phyloP scores from a whole-genome alignment of 2,329 filamentous ascomycete species.

The Trichoderma guizhouense region DNA sequence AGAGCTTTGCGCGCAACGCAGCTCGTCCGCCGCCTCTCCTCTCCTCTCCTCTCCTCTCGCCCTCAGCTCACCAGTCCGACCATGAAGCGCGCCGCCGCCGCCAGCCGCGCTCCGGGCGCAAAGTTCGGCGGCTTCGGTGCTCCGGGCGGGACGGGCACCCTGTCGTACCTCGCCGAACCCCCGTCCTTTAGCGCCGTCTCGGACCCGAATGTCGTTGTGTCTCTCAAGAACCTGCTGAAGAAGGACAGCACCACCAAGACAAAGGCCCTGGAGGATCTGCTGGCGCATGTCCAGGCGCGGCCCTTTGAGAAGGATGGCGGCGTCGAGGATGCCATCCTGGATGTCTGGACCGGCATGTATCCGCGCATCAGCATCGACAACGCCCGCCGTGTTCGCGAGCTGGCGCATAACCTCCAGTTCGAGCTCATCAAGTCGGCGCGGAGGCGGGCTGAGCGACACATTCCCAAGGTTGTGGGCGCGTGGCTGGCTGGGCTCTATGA shows the following conservation, averaged over 20 bases:
- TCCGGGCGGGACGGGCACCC: constrained; percentile 42
- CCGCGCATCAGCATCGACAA: constrained; percentile 88
- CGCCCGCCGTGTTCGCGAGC: constrained; percentile 80
- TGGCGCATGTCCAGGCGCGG: constrained; percentile 57
- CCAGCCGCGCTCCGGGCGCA: constrained; percentile 25
- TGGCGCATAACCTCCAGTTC: constrained; percentile 72
- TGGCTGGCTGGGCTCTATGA: constrained; percentile 92
- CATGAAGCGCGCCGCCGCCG: constrained; percentile 29
- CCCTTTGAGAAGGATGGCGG: constrained; percentile 55
- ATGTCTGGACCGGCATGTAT: constrained; percentile 86
- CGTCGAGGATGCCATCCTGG: constrained; percentile 76
- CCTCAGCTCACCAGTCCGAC: neutral
- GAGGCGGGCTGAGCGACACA: constrained; percentile 77
- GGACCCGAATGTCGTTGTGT: constrained; percentile 77
- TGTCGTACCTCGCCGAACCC: constrained; percentile 86
- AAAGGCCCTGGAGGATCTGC: constrained; percentile 84
- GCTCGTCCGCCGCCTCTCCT: neutral
- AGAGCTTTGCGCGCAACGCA: neutral
- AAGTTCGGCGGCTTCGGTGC: constrained; percentile 36
- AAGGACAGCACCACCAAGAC: constrained; percentile 90
- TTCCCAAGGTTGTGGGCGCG: constrained; percentile 76
- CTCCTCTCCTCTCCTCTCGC: neutral
- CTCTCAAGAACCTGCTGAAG: constrained; percentile 90
- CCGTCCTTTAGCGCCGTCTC: constrained; percentile 75
- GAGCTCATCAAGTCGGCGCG: constrained; percentile 61